Base-by-base conservation (phyloP, 805 yeast species). In the Myxozyma neotropica region DNA sequence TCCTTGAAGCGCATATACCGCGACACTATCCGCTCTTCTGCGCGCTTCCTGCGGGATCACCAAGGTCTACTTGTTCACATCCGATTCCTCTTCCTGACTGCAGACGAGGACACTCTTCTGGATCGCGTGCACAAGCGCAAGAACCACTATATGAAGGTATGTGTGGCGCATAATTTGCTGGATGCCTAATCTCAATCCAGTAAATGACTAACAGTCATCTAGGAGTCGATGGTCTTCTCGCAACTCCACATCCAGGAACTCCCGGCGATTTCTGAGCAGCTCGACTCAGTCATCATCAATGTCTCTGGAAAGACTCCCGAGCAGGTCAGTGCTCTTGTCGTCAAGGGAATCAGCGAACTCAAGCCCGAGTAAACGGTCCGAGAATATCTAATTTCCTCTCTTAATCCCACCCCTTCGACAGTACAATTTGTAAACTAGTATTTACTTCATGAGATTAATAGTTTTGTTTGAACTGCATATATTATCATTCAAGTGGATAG, bases 101-200 rank as follows among this genome's bases (percentile, higher is more conserved):
- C 91, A 10, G 76, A 83, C 7, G 81, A 77, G 66, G 86, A 84
- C 7, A 87, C 80, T 63, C 80, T 92, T 46, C 62, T 81, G 15
- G 70, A 74, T 35, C 79, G 98, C 53, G 87, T 91, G 55, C 74
- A 75, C 4, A 70, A 72, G n/a, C 79, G 99, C 66, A 72, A 81
- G 66, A 83, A 83, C 50, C 99, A 94, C 71, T 94, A 81, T 72
- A 91, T 94, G 96, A 92, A 92, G 71, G 80, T 58, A n/a, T n/a
- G n/a, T n/a, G n/a, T n/a, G n/a, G n/a, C n/a, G n/a, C n/a, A n/a
- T n/a, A n/a, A n/a, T n/a, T n/a, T n/a, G n/a, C n/a, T n/a, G n/a
- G n/a, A n/a, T n/a, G n/a, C n/a, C n/a, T n/a, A n/a, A n/a, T n/a
- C n/a, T n/a, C n/a, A n/a, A n/a, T n/a, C n/a, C n/a, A n/a, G n/a